Conservation (phyloP, 495 filamentous ascomycete genomes). For the Penicillium silybi region DNA sequence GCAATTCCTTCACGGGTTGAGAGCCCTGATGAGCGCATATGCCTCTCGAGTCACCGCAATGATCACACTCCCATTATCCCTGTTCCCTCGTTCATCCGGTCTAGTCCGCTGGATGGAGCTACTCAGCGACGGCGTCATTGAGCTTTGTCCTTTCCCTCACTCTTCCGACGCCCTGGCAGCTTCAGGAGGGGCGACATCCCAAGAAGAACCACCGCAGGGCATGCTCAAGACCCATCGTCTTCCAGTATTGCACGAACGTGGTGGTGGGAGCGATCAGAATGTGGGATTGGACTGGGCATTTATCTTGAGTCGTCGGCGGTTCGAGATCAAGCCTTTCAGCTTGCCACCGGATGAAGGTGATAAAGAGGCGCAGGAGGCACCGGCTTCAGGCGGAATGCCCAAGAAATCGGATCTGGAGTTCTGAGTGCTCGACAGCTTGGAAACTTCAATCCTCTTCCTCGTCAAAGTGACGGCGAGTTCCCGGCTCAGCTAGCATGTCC, state of each 20-base stretch:
- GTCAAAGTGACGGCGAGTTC: constrained; percentile 25
- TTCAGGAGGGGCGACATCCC: constrained; percentile 46
- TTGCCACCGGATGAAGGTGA: constrained; percentile 86
- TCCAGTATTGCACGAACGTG: constrained; percentile 82
- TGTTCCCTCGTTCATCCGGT: constrained; percentile 74
- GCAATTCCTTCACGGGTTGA: constrained; percentile 77
- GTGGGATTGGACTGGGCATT: constrained; percentile 86
- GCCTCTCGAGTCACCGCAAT: constrained; percentile 65
- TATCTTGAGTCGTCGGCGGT: constrained; percentile 73
- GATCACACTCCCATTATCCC: constrained; percentile 72
- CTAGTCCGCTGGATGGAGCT: constrained; percentile 86
- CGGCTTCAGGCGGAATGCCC: constrained; percentile 43
- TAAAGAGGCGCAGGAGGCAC: constrained; percentile 60
- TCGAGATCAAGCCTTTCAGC: constrained; percentile 85
- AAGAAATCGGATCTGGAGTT: constrained; percentile 73
- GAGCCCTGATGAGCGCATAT: constrained; percentile 67
- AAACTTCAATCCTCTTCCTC: constrained; percentile 30
- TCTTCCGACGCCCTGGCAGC: constrained; percentile 53
- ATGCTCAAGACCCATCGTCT: constrained; percentile 77
- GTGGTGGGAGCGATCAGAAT: constrained; percentile 66
- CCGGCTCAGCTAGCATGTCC: constrained; percentile 51
- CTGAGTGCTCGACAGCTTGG: constrained; percentile 25
- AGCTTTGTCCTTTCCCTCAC: constrained; percentile 81
- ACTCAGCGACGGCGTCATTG: constrained; percentile 79
- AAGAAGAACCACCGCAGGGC: constrained; percentile 79